phyloP scores from a whole-genome alignment of 78 protist genomes.

The Ministeria vibrans region DNA sequence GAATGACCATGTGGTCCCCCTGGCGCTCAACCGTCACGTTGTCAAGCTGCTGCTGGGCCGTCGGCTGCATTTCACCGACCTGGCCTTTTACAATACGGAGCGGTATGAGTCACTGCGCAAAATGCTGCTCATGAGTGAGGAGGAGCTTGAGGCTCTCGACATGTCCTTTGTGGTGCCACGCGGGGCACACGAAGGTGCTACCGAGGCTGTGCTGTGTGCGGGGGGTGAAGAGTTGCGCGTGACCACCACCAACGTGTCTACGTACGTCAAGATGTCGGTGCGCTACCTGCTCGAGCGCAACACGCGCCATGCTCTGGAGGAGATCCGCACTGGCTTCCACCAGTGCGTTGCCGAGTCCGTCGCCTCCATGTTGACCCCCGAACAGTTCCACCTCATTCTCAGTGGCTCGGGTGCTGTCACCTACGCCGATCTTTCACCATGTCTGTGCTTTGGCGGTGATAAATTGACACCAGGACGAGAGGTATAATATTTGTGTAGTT shows the following conservation, averaged over 20 bases:
- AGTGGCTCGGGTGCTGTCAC: constrained; percentile 5
- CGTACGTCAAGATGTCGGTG: not conserved
- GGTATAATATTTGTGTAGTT: too few species aligned
- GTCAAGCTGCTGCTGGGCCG: not conserved
- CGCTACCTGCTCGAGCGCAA: not conserved
- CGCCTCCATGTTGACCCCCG: not conserved
- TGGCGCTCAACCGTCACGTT: not conserved
- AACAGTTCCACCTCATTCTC: not conserved
- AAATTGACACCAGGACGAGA: too few species aligned
- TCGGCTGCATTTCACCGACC: not conserved
- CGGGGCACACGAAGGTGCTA: not conserved
- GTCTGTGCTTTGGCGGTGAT: too few species aligned
- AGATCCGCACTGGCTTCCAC: constrained; percentile 1
- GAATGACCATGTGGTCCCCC: not conserved
- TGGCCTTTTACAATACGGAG: not conserved
- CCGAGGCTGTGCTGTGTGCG: not conserved
- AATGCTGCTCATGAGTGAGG: not conserved
- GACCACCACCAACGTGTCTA: not conserved
- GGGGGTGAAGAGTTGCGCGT: not conserved
- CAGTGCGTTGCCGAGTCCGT: not conserved
- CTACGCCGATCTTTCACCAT: too few species aligned
- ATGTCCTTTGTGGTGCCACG: not conserved
- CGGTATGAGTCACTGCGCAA: not conserved
- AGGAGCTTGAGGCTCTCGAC: not conserved
- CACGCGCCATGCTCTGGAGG: constrained; percentile 1